Evolutionary conservation across 805 yeast genomes (phyloP).

Genomic region (Myxozyma nipponensis): DNA sequence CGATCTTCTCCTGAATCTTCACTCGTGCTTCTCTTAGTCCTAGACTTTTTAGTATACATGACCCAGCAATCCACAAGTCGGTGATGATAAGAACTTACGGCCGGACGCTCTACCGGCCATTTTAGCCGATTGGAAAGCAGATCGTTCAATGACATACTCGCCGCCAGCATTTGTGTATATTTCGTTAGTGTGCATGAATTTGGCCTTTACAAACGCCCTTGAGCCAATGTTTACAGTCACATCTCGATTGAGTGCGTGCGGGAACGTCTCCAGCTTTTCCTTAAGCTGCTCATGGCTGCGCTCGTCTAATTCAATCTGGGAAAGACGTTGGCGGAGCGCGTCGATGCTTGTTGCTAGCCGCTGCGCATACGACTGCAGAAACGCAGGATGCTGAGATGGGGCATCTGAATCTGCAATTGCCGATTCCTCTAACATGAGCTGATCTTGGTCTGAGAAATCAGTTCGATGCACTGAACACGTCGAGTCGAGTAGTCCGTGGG

Average conservation of each 20-base stretch:
- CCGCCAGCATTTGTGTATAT: conserved; percentile 18
- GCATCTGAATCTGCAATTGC: no score
- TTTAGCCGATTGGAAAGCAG: conserved; percentile 21
- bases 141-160: conserved; percentile 17
- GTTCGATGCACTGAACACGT: no score
- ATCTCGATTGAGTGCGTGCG: conserved; percentile 7
- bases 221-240: conserved; percentile 13
- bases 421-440: no score
- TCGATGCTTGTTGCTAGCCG: conserved; percentile 10
- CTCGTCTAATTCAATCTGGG: conserved; percentile 4
- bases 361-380: conserved; percentile 9
- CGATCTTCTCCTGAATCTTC: conserved; percentile 4
- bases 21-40: conserved; percentile 4
- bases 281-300: conserved; percentile 5
- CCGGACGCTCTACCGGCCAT: conserved; percentile 16
- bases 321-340: conserved; percentile 2
- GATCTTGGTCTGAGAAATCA: no score
- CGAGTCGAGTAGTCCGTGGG: no score
- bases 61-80: neutral
- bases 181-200: conserved; percentile 22
- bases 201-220: conserved; percentile 19
- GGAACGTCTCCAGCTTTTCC: conserved; percentile 8
- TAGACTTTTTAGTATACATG: neutral
- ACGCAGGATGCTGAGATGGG: neutral
- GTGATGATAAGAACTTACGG: conserved; percentile 2